Percentiles rank a stretch among this genome's conserved stretches.
Evolutionary conservation across 176 grass and related monocot species (phyloP).

Genomic region (Bolboschoenus planiculmis): DNA sequence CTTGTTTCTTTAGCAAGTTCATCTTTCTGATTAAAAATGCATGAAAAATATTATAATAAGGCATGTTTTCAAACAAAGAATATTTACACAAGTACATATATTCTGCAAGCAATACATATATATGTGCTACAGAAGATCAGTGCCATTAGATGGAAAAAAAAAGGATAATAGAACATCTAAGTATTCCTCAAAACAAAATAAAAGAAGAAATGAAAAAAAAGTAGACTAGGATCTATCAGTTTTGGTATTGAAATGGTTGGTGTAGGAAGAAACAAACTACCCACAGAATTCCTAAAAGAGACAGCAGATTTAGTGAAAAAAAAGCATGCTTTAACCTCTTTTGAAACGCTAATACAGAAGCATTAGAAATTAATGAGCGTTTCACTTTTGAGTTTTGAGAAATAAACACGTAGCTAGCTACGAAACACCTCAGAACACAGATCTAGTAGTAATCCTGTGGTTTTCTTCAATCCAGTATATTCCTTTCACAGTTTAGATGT

Average conservation of each 20-base stretch:
- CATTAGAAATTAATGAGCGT: neutral
- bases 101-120: neutral
- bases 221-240: neutral
- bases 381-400: slow-evolving; percentile 11
- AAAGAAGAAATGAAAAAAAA: neutral
- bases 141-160: neutral
- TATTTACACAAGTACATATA: neutral
- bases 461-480: neutral
- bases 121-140: neutral
- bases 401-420: neutral
- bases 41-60: neutral
- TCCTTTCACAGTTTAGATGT: neutral
- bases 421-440: neutral
- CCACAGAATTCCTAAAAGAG: neutral
- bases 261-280: neutral
- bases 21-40: neutral
- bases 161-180: neutral
- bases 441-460: neutral
- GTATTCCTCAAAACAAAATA: neutral
- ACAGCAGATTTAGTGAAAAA: neutral
- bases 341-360: neutral
- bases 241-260: neutral
- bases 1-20: neutral
- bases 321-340: neutral
- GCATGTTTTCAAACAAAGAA: neutral